Base-by-base conservation (phyloP, 768 basidiomycete species). In the Chalciporus piperatus region DNA sequence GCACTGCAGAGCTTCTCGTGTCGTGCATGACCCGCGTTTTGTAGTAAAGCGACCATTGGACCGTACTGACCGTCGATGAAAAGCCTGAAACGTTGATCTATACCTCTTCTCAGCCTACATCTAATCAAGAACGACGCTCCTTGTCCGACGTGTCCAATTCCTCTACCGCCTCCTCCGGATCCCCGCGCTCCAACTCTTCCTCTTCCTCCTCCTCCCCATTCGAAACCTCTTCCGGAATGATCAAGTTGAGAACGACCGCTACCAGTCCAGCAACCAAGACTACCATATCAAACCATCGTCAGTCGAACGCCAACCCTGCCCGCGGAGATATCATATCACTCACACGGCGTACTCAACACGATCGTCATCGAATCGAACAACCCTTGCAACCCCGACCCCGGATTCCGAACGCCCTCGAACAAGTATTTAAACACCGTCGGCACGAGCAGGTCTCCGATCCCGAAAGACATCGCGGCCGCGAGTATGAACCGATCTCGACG, bases 291-390 rank as follows among this genome's bases (percentile, higher is more conserved):
- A 28, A 6, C 48, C 28, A 47, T n/a, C 43, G 39, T 53, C 16
- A 51, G 16, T 12, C 32, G n/a, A n/a, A n/a, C n/a, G n/a, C n/a
- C n/a, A n/a, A n/a, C n/a, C n/a, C n/a, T n/a, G n/a, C n/a, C n/a
- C n/a, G n/a, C n/a, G n/a, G n/a, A n/a, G n/a, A n/a, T n/a, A n/a
- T n/a, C n/a, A n/a, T n/a, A n/a, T n/a, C n/a, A n/a, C 85, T 75
- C 66, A 89, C 89, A 92, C 33, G 89, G 91, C 2, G 89, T 92
- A 54, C 81, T 84, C 50, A 92, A 68, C 33, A 92, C 71, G 60
- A 93, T 92, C 28, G 85, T 85, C 54, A 92, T 89, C 5, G 87
- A 86, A 61, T 83, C 74, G 54, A 94, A 80, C 42, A 92, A 72
- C 1, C 89, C 88, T 54, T 77, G 70, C 19, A 92, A 69, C 0